Evolutionary conservation across 1,284 basidiomycete genomes (phyloP), one percentile per base, ranked within the genome.

Genomic region (Ceratobasidium sp.): DNA sequence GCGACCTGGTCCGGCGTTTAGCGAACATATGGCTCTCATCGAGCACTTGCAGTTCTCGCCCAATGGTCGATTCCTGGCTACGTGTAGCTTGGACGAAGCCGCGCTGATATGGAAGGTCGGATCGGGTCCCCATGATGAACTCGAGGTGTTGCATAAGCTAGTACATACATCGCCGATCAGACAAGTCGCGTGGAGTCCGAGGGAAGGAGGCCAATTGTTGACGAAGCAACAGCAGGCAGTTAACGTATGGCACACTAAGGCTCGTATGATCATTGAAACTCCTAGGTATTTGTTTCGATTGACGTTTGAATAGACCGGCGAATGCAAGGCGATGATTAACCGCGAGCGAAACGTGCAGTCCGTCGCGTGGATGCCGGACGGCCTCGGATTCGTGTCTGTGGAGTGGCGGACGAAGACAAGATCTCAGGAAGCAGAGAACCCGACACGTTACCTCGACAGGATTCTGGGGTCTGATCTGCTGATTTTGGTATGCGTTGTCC

Each of bases 311-410:
- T 57, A 93, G 92, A 90, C 92, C 76, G 92, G 93, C 78, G 91
- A 93, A 67, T 93, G 92, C 82, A 89, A 87, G 81, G 90, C 87
- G 82, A 93, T 91, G 0, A 93, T 94, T 77, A 92, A 89, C 92
- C 3, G 84, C 87, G 71, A 33, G 4, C 86, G 86, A 28, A 84
- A 85, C 50, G 89, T 94, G 6, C 91, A 93, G 81, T 90, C 92
- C 0, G 87, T 94, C 52, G 87, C 89, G 61, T 94, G 93, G 93
- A 88, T 91, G 82, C 91, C 93, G 85, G 68, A 33, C 33, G 90
- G 91, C 59, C 87, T 91, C 84, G 88, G 92, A 9, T 80, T 80
- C 56, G 62, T 79, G 10, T 76, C 69, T 17, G 68, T 80, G 7
- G 80, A 80, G 57, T 66, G 69, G 73, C 40, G 52, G 28, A 40